These are phyloP conservation scores for Tylopilus cervinicoccineus DNA, from an alignment of 768 basidiomycete genomes.

Conservation along the genomic window DNA sequence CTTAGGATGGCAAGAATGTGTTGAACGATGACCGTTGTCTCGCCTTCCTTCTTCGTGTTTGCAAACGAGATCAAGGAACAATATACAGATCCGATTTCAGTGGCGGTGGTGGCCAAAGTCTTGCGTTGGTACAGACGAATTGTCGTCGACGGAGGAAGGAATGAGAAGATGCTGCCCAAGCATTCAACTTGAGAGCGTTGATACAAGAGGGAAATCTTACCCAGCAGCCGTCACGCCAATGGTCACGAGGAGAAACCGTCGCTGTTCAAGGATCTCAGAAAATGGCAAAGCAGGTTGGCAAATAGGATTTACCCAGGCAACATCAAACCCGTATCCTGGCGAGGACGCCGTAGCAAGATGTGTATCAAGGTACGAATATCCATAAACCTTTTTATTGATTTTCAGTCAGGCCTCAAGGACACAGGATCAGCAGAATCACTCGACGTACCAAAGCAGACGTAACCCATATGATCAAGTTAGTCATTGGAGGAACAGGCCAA, in stretches of 20 bases:
- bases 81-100: conserved; percentile 66
- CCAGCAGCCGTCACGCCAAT: conserved; percentile 75
- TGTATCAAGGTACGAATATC: conserved; percentile 68
- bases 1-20: conserved; percentile 70
- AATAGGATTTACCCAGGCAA: conserved; percentile 64
- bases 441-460: conserved; percentile 55
- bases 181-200: not conserved
- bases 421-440: not conserved
- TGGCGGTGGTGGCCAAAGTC: conserved; percentile 61
- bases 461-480: conserved; percentile 65
- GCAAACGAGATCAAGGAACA: conserved; percentile 76
- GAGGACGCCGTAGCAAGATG: conserved; percentile 45
- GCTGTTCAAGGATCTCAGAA: conserved; percentile 32
- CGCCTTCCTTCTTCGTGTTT: conserved; percentile 46
- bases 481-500: conserved; percentile 70
- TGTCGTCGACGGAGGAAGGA: conserved; percentile 71
- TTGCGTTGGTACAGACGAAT: conserved; percentile 70
- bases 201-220: conserved; percentile 35
- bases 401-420: not conserved
- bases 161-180: conserved; percentile 54
- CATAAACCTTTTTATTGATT: conserved; percentile 47
- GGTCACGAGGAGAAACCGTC: conserved; percentile 65
- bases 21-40: conserved; percentile 53
- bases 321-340: conserved; percentile 55
- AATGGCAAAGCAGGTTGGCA: not conserved